phyloP scores from a whole-genome alignment of 106 monocot species.

The Dendrobium huoshanense region DNA sequence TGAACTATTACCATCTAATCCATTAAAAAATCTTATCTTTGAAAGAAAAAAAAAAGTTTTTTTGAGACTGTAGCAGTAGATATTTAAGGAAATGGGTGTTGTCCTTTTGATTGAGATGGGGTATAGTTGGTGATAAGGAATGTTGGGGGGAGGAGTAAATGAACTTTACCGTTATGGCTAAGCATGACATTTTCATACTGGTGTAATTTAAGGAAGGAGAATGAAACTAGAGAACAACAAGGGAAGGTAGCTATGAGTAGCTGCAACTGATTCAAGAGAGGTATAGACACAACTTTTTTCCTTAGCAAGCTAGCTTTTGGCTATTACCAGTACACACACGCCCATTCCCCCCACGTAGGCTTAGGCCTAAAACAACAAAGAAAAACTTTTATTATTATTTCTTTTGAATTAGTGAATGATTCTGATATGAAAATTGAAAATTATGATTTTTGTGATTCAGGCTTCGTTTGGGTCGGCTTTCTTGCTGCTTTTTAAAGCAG shows the following conservation, averaged over 20 bases:
- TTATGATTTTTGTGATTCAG: too few species aligned
- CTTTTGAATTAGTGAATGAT: too few species aligned
- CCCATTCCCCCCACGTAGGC: background rate
- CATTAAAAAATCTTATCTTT: background rate
- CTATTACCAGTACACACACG: background rate
- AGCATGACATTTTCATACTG: background rate
- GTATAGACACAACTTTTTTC: background rate
- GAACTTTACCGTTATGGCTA: background rate
- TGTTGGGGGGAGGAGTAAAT: conserved; percentile 3
- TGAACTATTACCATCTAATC: background rate
- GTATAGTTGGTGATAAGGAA: background rate
- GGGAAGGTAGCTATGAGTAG: background rate
- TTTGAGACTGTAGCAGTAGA: background rate
- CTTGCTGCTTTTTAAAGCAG: too few species aligned
- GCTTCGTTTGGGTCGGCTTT: too few species aligned
- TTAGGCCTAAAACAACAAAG: background rate
- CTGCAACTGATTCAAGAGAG: background rate
- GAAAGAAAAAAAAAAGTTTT: background rate
- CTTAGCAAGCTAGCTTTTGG: background rate
- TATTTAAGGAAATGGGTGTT: background rate
- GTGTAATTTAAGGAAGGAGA: background rate
- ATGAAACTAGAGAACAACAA: background rate
- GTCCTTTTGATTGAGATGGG: background rate
- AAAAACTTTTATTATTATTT: too few species aligned
- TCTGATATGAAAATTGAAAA: too few species aligned